A percentile compares a stretch with the other conserved stretches of the same genome.
These are phyloP conservation scores for Fusarium mexicanum DNA, from an alignment of 2,329 filamentous ascomycete species.

Conservation along the genomic window DNA sequence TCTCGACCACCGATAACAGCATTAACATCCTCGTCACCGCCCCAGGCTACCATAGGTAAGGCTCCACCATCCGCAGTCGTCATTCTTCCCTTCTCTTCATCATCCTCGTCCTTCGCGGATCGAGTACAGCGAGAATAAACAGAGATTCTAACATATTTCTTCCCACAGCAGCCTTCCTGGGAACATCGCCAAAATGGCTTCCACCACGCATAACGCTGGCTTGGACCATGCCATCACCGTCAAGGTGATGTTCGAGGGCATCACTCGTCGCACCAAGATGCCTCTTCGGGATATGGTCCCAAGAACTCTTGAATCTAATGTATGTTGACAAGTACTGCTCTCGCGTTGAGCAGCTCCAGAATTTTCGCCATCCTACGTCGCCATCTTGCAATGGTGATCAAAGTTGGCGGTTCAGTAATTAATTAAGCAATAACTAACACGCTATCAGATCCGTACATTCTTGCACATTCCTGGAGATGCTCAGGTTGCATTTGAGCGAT, in stretches of 20 bases:
- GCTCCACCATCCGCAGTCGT: constrained; percentile 36
- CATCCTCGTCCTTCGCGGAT: constrained; percentile 31
- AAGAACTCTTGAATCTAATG: constrained; percentile 80
- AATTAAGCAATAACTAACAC: constrained; percentile 20
- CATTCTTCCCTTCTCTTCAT: constrained; percentile 26
- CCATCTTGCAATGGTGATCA: neutral
- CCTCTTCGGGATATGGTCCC: constrained; percentile 85
- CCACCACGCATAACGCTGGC: constrained; percentile 32
- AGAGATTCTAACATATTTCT: neutral
- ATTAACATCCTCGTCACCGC: constrained; percentile 40
- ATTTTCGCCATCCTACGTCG: neutral
- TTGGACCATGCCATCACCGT: constrained; percentile 70
- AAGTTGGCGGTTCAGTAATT: neutral
- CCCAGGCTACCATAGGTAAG: constrained; percentile 36
- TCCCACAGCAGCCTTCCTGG: neutral
- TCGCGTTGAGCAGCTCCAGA: neutral
- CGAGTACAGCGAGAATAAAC: constrained; percentile 1
- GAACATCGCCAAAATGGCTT: constrained; percentile 41
- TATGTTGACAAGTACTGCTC: constrained; percentile 60
- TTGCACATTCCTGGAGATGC: constrained; percentile 47
- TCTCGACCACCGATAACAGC: constrained; percentile 40
- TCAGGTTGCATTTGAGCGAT: constrained; percentile 80
- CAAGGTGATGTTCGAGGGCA: constrained; percentile 83
- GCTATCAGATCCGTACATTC: constrained; percentile 49
- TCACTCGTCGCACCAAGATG: constrained; percentile 86